phyloP scores from a whole-genome alignment of 768 basidiomycete genomes.

The Pholiota conissans region DNA sequence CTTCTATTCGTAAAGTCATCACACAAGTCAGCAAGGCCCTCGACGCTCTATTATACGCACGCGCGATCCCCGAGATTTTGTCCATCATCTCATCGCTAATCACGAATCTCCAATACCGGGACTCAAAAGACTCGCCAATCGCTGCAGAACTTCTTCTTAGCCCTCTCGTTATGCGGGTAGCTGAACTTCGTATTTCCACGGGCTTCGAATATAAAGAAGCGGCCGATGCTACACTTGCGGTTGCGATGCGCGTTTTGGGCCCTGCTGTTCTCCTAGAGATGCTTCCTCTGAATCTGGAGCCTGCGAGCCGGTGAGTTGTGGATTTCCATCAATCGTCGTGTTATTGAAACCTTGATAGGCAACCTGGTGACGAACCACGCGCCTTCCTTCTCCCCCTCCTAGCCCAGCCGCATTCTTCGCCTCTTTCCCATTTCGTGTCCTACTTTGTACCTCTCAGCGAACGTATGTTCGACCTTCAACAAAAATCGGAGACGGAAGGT shows the following conservation, averaged over 20 bases:
- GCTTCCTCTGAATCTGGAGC: slow-evolving; percentile 87
- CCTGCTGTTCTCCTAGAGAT: slow-evolving; percentile 73
- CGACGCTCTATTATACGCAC: slow-evolving; percentile 70
- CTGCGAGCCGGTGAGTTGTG: slow-evolving; percentile 3
- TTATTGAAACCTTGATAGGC: slow-evolving; percentile 36
- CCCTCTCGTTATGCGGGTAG: slow-evolving; percentile 69
- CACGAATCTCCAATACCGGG: slow-evolving; percentile 54
- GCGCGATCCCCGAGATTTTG: slow-evolving; percentile 80
- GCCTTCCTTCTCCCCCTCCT: slow-evolving; percentile 92
- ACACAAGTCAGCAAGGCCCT: slow-evolving; percentile 65
- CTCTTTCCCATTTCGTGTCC: slow-evolving; percentile 79
- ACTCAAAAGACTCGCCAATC: slow-evolving; percentile 39
- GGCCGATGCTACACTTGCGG: slow-evolving; percentile 75
- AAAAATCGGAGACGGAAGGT: slow-evolving; percentile 71
- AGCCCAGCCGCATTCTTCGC: slow-evolving; percentile 76
- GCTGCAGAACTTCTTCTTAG: slow-evolving; percentile 73
- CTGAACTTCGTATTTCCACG: slow-evolving; percentile 72
- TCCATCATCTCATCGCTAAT: slow-evolving; percentile 70
- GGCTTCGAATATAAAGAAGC: slow-evolving; percentile 90
- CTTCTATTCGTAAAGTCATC: slow-evolving; percentile 64
- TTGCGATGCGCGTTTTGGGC: slow-evolving; percentile 83
- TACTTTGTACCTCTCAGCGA: slow-evolving; percentile 96
- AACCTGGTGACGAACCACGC: slow-evolving; percentile 77
- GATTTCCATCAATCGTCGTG: background rate
- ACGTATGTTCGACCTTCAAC: slow-evolving; percentile 86